Evolutionary conservation across 352 stramenopile genomes (phyloP), one percentile per base, ranked within the genome.

Genomic region (Aphanomyces invadans): DNA sequence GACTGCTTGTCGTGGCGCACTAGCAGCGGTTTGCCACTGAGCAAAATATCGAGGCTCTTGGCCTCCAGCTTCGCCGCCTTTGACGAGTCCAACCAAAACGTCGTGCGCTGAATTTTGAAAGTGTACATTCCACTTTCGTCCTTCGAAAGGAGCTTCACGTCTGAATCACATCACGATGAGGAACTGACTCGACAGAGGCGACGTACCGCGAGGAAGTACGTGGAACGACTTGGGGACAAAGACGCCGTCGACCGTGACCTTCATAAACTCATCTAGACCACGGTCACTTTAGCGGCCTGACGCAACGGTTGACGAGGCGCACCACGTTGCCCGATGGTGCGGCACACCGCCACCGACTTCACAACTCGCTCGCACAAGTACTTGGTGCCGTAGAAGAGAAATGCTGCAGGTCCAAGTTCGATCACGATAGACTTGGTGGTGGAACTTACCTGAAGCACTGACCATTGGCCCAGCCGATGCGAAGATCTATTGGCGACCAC

Each of bases 101-200:
- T 64, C 33, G 55, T 64, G 36, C 55, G 55, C 15, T 64, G 33
- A 38, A 64, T 64, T 38, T 64, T 64, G 55, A 64, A 11, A 5
- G 33, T 52, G 39, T 23, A 52, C 32, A 64, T 33, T 12, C 55
- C 55, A 2, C 52, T 64, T 17, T 49, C 32, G 5, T 64, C 55
- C 36, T 64, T 64, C 19, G 55, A 2, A n/a, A 64, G n/a, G 7
- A 64, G 25, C 36, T 52, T 49, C 17, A 64, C 19, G 31, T 64
- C 55, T 64, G 25, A 3, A 15, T 19, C 25, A 5, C n/a, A n/a
- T n/a, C n/a, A n/a, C n/a, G n/a, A n/a, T n/a, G n/a, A n/a, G n/a
- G n/a, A n/a, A n/a, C n/a, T n/a, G n/a, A n/a, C n/a, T n/a, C n/a
- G n/a, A n/a, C n/a, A n/a, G n/a, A n/a, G n/a, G n/a, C n/a, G n/a